These are phyloP conservation scores for Phytophthora litchii DNA, from an alignment of 352 stramenopile genomes.

Conservation along the genomic window DNA sequence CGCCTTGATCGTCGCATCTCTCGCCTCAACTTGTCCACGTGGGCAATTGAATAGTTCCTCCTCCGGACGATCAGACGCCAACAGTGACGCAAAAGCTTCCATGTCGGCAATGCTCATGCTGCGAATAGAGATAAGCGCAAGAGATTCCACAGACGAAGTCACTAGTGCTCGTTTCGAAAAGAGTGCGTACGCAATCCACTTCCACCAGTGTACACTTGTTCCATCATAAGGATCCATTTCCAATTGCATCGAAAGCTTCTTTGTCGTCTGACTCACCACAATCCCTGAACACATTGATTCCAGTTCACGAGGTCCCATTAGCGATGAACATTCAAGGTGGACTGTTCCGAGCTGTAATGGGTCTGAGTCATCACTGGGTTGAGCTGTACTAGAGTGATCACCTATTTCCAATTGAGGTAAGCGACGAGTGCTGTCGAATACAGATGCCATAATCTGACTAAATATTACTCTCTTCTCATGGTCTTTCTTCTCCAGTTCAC, in stretches of 20 bases:
- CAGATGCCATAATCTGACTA: constrained; percentile 6
- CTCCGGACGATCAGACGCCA: constrained; percentile 14
- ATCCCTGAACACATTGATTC: constrained; percentile 22
- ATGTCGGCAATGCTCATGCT: constrained; percentile 10
- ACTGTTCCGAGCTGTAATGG: constrained; percentile 1
- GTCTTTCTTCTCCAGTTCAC: neutral
- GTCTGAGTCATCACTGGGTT: neutral
- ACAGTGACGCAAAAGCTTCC: constrained; percentile 1
- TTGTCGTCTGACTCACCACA: constrained; percentile 15
- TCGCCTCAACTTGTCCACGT: neutral
- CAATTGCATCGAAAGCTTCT: constrained; percentile 15
- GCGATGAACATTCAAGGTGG: constrained; percentile 1
- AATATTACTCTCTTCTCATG: constrained; percentile 2
- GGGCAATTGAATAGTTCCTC: constrained; percentile 9
- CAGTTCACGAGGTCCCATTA: neutral
- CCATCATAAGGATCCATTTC: neutral
- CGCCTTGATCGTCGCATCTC: constrained; percentile 2
- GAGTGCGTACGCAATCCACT: constrained; percentile 19
- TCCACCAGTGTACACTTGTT: constrained; percentile 8
- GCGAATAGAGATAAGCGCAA: constrained; percentile 7
- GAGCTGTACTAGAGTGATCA: neutral
- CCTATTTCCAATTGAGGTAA: neutral
- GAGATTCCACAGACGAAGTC: constrained; percentile 4
- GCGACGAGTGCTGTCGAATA: constrained; percentile 10
- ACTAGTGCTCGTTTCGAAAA: constrained; percentile 13